Evolutionary conservation across 1,284 basidiomycete species (phyloP).

Genomic region (Leucoagaricus sp.): DNA sequence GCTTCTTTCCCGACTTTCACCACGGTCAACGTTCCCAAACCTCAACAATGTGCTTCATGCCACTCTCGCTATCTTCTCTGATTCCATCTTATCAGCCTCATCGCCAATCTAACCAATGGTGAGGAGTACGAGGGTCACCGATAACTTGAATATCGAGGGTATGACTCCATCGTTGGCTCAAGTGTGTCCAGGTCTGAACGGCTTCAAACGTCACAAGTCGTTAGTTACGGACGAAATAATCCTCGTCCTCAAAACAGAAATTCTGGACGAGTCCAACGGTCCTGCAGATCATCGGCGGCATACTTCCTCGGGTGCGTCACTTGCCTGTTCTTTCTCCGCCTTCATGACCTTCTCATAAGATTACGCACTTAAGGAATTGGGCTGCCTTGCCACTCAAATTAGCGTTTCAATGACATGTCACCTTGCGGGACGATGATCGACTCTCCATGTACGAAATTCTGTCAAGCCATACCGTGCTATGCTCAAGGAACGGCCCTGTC

Average conservation of each 20-base stretch:
- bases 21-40: no score
- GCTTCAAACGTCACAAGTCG: constrained; percentile 85
- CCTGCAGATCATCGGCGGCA: constrained; percentile 81
- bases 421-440: constrained; percentile 75
- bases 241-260: constrained; percentile 81
- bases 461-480: constrained; percentile 84
- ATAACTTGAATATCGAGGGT: constrained; percentile 84
- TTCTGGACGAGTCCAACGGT: constrained; percentile 84
- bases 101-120: no score
- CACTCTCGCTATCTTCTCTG: no score
- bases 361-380: constrained; percentile 69
- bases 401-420: background rate
- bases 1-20: no score
- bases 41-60: no score
- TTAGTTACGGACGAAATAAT: constrained; percentile 82
- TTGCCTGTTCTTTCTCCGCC: background rate
- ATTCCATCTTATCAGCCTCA: no score
- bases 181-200: constrained; percentile 67
- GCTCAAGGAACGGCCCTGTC: constrained; percentile 83
- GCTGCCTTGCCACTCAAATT: background rate
- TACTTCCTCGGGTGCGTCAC: constrained; percentile 78
- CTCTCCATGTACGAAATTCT: constrained; percentile 89
- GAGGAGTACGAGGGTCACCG: no score
- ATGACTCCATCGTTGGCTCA: background rate
- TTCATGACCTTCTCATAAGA: constrained; percentile 38